Percentiles rank a stretch among this genome's conserved stretches.
Evolutionary conservation across 176 grass and related monocot species (phyloP).

Genomic region (Avena atlantica): DNA sequence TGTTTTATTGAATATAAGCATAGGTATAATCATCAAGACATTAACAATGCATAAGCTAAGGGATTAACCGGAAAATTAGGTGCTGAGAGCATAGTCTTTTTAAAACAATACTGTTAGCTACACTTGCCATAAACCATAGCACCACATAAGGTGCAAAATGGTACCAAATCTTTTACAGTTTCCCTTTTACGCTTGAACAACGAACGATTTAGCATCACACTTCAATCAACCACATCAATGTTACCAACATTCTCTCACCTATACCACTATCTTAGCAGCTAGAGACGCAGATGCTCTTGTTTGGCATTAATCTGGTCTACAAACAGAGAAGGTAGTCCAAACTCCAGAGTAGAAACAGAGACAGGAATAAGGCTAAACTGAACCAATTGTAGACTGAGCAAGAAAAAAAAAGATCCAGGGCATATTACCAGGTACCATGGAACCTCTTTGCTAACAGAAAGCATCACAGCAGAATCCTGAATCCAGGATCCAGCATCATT

Average conservation of each 20-base stretch:
- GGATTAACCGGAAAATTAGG: neutral
- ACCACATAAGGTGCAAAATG: conserved; percentile 3
- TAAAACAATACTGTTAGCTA: neutral
- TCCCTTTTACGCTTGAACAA: neutral
- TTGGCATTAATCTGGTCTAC: neutral
- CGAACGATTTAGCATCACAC: neutral
- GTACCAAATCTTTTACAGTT: neutral
- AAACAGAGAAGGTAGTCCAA: neutral
- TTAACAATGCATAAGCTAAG: conserved; percentile 23
- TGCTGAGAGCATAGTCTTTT: neutral
- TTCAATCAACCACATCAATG: too few relatives aligned
- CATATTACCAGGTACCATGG: conserved; percentile 94
- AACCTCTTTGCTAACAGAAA: conserved; percentile 85
- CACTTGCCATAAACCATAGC: neutral
- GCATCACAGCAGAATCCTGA: conserved; percentile 88
- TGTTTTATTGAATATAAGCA: neutral
- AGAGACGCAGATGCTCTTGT: neutral
- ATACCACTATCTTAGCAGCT: neutral
- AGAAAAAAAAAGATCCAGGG: conserved; percentile 3
- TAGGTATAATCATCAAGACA: neutral
- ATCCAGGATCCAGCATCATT: conserved; percentile 99
- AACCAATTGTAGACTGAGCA: conserved; percentile 9
- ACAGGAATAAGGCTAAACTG: conserved; percentile 13
- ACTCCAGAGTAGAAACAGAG: conserved; percentile 2
- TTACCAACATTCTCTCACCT: neutral